Conservation (phyloP, 2,329 filamentous ascomycete genomes). For the Phoma herbarum region DNA sequence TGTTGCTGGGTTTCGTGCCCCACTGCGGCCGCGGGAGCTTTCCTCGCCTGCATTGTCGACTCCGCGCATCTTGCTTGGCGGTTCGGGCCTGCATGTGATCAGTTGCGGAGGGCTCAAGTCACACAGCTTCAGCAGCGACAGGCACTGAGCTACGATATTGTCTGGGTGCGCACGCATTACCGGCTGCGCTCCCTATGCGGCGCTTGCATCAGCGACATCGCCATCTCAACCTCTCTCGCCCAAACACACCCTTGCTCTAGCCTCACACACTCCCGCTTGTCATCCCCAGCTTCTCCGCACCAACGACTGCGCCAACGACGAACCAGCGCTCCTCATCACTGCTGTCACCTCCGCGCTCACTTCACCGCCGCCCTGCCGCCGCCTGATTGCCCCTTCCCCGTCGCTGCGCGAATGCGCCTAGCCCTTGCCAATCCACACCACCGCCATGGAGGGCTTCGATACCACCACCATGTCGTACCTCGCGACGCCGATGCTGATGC, state of each 20-base stretch:
- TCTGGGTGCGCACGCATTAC: constrained; percentile 32
- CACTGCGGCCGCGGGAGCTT: constrained; percentile 17
- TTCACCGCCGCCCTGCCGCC: constrained; percentile 26
- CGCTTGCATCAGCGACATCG: constrained; percentile 25
- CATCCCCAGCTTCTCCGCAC: constrained; percentile 24
- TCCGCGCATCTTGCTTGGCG: constrained; percentile 32
- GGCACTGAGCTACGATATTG: constrained; percentile 32
- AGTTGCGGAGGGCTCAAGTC: constrained; percentile 34
- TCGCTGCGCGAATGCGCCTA: constrained; percentile 45
- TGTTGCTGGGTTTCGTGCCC: constrained; percentile 13
- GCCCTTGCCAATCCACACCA: constrained; percentile 23
- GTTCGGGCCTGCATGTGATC: constrained; percentile 46
- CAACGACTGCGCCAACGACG: constrained; percentile 20
- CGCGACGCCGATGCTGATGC: constrained; percentile 64
- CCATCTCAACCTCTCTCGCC: constrained; percentile 13
- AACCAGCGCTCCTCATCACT: constrained; percentile 19
- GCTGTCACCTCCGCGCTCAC: constrained; percentile 20
- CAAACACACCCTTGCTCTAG: constrained; percentile 17
- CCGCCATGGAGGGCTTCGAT: constrained; percentile 64
- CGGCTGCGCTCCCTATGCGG: constrained; percentile 22
- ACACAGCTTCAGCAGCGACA: constrained; percentile 43
- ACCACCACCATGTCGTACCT: constrained; percentile 70
- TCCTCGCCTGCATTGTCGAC: constrained; percentile 20
- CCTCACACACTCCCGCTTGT: constrained; percentile 8
- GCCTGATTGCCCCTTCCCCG: constrained; percentile 11